phyloP scores from a whole-genome alignment of 352 stramenopile genomes.

The Pythium sukuiense region DNA sequence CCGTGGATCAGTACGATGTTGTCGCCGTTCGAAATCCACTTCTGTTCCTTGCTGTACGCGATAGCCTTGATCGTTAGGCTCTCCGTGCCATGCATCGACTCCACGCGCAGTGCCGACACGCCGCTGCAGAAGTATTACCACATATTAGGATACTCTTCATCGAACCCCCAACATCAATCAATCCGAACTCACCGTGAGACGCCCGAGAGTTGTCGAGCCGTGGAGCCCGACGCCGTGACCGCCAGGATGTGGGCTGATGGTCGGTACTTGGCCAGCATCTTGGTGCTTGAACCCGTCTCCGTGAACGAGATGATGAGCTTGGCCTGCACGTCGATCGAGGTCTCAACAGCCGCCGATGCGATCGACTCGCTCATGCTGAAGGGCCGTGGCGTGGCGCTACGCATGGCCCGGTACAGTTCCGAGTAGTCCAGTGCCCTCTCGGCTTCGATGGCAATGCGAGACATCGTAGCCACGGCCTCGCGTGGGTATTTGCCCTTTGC shows the following conservation, averaged over 20 bases:
- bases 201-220: slow-evolving; percentile 69
- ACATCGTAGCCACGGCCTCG: slow-evolving; percentile 95
- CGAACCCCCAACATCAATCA: neutral
- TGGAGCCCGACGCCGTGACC: slow-evolving; percentile 77
- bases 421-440: slow-evolving; percentile 81
- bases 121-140: slow-evolving; percentile 39
- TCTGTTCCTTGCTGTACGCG: slow-evolving; percentile 71
- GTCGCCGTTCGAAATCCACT: slow-evolving; percentile 84
- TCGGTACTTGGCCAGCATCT: slow-evolving; percentile 96
- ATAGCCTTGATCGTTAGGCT: slow-evolving; percentile 87
- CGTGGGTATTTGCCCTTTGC: slow-evolving; percentile 97
- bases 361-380: slow-evolving; percentile 92
- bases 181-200: slow-evolving; percentile 62
- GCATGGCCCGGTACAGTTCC: slow-evolving; percentile 62
- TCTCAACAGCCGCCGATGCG: slow-evolving; percentile 96
- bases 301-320: slow-evolving; percentile 98
- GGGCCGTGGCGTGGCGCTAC: slow-evolving; percentile 43
- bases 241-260: slow-evolving; percentile 87
- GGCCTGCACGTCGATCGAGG: slow-evolving; percentile 94
- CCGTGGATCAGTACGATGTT: slow-evolving; percentile 91
- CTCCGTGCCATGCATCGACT: slow-evolving; percentile 83
- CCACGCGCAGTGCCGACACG: slow-evolving; percentile 60
- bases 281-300: slow-evolving; percentile 93
- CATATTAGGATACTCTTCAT: neutral
- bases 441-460: slow-evolving; percentile 90